Conservation (phyloP, 2,329 filamentous ascomycete genomes). For the Albophoma yamanashiensis region DNA sequence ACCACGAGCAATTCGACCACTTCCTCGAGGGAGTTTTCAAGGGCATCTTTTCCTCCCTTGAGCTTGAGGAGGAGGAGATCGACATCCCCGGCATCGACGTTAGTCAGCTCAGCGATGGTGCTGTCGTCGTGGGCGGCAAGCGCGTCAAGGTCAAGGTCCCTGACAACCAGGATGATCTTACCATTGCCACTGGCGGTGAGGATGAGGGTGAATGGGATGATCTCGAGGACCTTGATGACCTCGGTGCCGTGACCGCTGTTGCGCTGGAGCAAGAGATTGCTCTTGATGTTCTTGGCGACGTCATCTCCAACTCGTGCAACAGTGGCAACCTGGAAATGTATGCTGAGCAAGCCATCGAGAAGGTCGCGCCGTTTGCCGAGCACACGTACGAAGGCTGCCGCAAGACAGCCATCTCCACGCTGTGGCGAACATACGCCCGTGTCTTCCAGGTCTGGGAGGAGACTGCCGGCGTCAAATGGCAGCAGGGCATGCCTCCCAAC, state of each 20-base stretch:
- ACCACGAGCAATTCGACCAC: slow-evolving; percentile 70
- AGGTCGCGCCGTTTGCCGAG: slow-evolving; percentile 69
- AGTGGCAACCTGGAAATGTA: slow-evolving; percentile 65
- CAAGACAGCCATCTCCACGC: slow-evolving; percentile 80
- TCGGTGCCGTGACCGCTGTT: slow-evolving; percentile 76
- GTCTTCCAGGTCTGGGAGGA: slow-evolving; percentile 84
- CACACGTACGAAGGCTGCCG: slow-evolving; percentile 90
- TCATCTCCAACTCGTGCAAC: slow-evolving; percentile 76
- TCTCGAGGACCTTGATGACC: slow-evolving; percentile 71
- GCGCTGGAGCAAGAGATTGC: slow-evolving; percentile 97
- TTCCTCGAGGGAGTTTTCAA: slow-evolving; percentile 71
- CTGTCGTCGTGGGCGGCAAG: slow-evolving; percentile 70
- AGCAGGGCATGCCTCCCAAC: slow-evolving; percentile 75
- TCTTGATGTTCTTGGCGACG: slow-evolving; percentile 85
- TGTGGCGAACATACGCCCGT: slow-evolving; percentile 89
- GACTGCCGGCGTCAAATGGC: slow-evolving; percentile 66
- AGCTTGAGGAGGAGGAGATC: slow-evolving; percentile 81
- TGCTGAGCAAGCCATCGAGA: slow-evolving; percentile 79
- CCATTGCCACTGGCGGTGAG: slow-evolving; percentile 44
- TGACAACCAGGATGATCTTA: slow-evolving; percentile 44
- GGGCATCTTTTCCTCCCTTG: slow-evolving; percentile 72
- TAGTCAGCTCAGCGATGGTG: slow-evolving; percentile 58
- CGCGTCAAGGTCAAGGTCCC: slow-evolving; percentile 66
- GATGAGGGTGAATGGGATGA: slow-evolving; percentile 42
- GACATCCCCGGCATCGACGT: slow-evolving; percentile 54